Percentiles rank a stretch among this genome's conserved stretches.
Evolutionary conservation across 805 yeast genomes (phyloP).

Genomic region (Saturnispora zaruensis): DNA sequence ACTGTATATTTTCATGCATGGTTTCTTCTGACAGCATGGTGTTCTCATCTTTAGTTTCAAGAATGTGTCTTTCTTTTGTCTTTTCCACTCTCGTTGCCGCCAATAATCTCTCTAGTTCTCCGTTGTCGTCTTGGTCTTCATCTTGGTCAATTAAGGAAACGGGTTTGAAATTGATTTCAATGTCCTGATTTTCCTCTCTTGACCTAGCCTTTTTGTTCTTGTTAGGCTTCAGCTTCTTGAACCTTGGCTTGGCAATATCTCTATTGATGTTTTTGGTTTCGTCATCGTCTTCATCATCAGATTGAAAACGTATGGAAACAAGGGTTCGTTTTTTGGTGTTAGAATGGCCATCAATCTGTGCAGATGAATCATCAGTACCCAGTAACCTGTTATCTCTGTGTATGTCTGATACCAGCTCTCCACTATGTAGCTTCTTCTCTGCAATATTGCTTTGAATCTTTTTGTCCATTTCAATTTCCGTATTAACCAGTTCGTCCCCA

Average conservation of each 20-base stretch:
- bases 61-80: not conserved
- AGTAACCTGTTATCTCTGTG: slow-evolving; percentile 20
- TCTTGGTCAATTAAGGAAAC: slow-evolving; percentile 26
- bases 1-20: slow-evolving; percentile 32
- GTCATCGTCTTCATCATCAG: slow-evolving; percentile 13
- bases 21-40: slow-evolving; percentile 15
- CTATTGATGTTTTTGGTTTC: not conserved
- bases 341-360: not conserved
- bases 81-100: slow-evolving; percentile 20
- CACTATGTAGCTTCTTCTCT: slow-evolving; percentile 27
- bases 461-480: slow-evolving; percentile 15
- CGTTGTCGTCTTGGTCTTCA: slow-evolving; percentile 20
- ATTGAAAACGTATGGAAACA: slow-evolving; percentile 12
- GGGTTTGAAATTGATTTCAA: slow-evolving; percentile 16
- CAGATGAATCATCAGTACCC: slow-evolving; percentile 12
- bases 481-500: slow-evolving; percentile 36
- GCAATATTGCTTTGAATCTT: slow-evolving; percentile 17
- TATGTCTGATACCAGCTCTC: slow-evolving; percentile 14
- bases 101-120: slow-evolving; percentile 19
- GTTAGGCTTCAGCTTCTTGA: slow-evolving; percentile 17
- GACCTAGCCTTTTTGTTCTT: slow-evolving; percentile 12
- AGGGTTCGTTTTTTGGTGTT: slow-evolving; percentile 12
- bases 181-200: slow-evolving; percentile 12
- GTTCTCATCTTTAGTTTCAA: not conserved
- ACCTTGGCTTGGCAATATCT: slow-evolving; percentile 13